Conservation (phyloP, 345 rosid genomes). For the Syzygium aqueum region DNA sequence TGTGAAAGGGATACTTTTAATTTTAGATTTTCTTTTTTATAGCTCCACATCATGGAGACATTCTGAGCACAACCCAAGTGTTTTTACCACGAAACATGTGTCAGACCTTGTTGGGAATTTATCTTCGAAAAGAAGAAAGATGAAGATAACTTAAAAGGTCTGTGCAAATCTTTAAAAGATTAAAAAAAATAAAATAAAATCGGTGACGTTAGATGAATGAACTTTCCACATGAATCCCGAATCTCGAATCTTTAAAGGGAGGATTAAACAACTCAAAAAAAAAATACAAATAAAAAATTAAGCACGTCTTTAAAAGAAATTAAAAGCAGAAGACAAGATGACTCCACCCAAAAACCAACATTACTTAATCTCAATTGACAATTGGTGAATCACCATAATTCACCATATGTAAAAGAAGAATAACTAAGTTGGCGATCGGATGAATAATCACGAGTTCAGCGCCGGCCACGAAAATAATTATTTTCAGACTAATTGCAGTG, state of each 20-base stretch:
- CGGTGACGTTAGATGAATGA: neutral
- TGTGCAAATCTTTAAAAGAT: neutral
- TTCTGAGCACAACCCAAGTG: neutral
- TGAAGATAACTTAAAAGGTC: neutral
- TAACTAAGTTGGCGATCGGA: neutral
- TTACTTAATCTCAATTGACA: neutral
- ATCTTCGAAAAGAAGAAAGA: neutral
- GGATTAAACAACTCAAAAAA: neutral
- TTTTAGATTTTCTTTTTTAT: neutral
- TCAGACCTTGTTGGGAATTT: neutral
- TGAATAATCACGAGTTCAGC: neutral
- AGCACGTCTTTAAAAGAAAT: neutral
- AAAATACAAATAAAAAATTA: neutral
- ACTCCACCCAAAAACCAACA: neutral
- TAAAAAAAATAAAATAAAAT: neutral
- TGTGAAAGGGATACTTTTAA: neutral
- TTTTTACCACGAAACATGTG: neutral
- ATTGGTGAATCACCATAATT: neutral
- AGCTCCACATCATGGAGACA: neutral
- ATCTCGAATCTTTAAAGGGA: neutral
- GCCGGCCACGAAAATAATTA: neutral
- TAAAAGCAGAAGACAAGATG: neutral
- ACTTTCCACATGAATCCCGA: neutral
- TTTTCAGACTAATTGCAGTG: rapidly evolving
- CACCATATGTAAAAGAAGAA: neutral